phyloP scores from a whole-genome alignment of 441 rosid genomes.

The Biscutella laevigata region DNA sequence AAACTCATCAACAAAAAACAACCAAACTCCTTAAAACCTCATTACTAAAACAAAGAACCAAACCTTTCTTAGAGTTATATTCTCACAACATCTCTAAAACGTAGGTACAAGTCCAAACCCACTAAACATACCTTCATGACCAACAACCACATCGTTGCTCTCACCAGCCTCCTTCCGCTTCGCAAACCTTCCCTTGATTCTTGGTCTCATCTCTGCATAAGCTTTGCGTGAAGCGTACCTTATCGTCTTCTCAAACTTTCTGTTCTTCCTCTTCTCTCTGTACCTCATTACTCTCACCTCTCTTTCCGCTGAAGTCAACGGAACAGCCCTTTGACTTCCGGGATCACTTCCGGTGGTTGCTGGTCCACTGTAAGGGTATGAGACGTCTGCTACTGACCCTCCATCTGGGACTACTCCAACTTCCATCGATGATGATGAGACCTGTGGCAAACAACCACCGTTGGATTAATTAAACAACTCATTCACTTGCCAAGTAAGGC shows the following conservation, averaged over 20 bases:
- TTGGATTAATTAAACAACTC: background rate
- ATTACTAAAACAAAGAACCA: constrained; percentile 14
- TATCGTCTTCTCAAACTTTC: constrained; percentile 94
- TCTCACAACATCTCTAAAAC: constrained; percentile 26
- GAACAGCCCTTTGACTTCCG: constrained; percentile 38
- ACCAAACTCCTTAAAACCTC: constrained; percentile 14
- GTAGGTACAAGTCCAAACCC: constrained; percentile 75
- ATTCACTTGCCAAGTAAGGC: too few relatives aligned
- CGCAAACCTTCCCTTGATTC: constrained; percentile 91
- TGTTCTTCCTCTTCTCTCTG: constrained; percentile 90
- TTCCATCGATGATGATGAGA: constrained; percentile 80
- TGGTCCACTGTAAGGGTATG: constrained; percentile 35
- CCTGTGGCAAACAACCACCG: constrained; percentile 33
- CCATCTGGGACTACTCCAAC: constrained; percentile 91
- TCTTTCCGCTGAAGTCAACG: constrained; percentile 61
- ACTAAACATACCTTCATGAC: constrained; percentile 36
- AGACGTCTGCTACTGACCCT: constrained; percentile 45
- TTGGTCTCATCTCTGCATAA: constrained; percentile 84
- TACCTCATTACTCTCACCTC: constrained; percentile 89
- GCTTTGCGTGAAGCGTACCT: constrained; percentile 92
- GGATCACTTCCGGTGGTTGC: constrained; percentile 33
- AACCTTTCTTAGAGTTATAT: background rate
- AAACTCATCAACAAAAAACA: constrained; percentile 4
- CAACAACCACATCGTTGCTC: constrained; percentile 26
- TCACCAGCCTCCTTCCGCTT: constrained; percentile 50